phyloP scores from a whole-genome alignment of 495 filamentous ascomycete genomes.

The Penicillium cosmopolitanum region DNA sequence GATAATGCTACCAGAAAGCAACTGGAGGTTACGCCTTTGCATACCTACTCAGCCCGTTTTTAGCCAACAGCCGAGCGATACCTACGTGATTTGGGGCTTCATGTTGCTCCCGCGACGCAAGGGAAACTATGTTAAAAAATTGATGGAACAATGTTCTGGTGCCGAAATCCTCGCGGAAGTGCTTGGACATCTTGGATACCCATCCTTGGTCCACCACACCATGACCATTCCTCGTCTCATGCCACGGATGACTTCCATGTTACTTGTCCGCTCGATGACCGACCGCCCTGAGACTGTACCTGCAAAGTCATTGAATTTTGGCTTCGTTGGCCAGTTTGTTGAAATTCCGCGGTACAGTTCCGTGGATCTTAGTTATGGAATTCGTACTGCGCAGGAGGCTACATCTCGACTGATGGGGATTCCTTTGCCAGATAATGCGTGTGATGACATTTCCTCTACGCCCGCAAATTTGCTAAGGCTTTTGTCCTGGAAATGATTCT shows the following conservation, averaged over 20 bases:
- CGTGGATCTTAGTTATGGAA: slow-evolving; percentile 14
- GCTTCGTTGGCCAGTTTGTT: slow-evolving; percentile 20
- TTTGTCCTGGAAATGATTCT: too few relatives aligned
- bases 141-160: slow-evolving; percentile 40
- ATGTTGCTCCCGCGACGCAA: slow-evolving; percentile 27
- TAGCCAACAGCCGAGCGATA: slow-evolving; percentile 28
- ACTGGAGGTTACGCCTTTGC: slow-evolving; percentile 38
- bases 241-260: slow-evolving; percentile 24
- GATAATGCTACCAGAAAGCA: slow-evolving; percentile 34
- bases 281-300: slow-evolving; percentile 18
- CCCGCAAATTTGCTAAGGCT: too few relatives aligned
- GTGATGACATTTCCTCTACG: too few relatives aligned
- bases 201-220: background rate
- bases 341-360: slow-evolving; percentile 15
- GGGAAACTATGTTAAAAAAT: slow-evolving; percentile 41
- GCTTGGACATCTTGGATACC: slow-evolving; percentile 31
- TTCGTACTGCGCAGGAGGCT: slow-evolving; percentile 13
- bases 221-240: slow-evolving; percentile 25
- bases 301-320: slow-evolving; percentile 16
- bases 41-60: slow-evolving; percentile 42
- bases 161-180: slow-evolving; percentile 39
- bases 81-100: slow-evolving; percentile 41
- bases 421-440: too few relatives aligned
- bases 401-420: slow-evolving; percentile 14
- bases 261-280: slow-evolving; percentile 7